phyloP scores from a whole-genome alignment of 352 stramenopile genomes.

The Saprolegnia parasitica region DNA sequence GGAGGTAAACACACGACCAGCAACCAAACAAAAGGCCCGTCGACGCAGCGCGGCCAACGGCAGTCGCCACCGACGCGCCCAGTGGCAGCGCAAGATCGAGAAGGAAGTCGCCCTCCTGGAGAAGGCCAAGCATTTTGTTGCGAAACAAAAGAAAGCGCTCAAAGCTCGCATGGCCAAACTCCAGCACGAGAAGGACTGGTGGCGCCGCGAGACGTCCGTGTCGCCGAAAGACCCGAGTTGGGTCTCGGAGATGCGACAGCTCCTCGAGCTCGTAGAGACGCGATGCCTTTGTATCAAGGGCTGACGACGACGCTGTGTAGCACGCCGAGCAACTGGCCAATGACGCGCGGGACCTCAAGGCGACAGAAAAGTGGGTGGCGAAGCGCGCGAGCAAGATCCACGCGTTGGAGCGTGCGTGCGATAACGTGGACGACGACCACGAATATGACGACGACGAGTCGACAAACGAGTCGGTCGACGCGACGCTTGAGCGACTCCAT shows the following conservation, averaged over 20 bases:
- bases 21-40: neutral
- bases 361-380: conserved; percentile 23
- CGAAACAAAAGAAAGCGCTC: conserved; percentile 22
- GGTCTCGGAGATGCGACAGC: conserved; percentile 11
- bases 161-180: conserved; percentile 26
- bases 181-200: conserved; percentile 24
- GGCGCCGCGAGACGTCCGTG: neutral
- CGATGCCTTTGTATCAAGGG: neutral
- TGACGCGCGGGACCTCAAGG: conserved; percentile 20
- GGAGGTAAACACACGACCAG: neutral
- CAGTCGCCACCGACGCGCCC: neutral
- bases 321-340: conserved; percentile 17
- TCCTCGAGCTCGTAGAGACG: conserved; percentile 17
- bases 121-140: conserved; percentile 41
- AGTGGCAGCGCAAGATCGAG: conserved; percentile 7
- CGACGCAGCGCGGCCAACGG: neutral
- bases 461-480: conserved; percentile 11
- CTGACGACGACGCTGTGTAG: conserved; percentile 7
- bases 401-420: conserved; percentile 3
- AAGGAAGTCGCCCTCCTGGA: conserved; percentile 45
- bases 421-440: neutral
- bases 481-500: neutral
- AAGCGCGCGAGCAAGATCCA: conserved; percentile 21
- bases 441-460: conserved; percentile 13
- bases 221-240: neutral